A percentile compares a stretch with the other conserved stretches of the same genome.
Evolutionary conservation across 805 yeast genomes (phyloP).

Genomic region (Saccharomycopsis lassenensis): DNA sequence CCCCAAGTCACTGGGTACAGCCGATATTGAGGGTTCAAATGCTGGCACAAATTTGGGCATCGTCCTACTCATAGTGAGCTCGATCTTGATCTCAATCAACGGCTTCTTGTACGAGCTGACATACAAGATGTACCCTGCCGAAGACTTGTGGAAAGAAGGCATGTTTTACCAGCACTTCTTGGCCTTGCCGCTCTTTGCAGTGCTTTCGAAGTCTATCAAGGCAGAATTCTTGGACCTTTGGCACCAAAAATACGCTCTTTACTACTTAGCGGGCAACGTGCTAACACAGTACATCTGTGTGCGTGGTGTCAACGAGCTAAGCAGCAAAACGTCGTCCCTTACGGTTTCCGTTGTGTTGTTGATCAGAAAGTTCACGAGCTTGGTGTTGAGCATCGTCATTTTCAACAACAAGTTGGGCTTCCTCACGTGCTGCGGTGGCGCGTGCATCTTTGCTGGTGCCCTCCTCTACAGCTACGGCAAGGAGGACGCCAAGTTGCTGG

Average conservation of each 20-base stretch:
- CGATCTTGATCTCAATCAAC: slow-evolving; percentile 42
- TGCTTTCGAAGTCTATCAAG: slow-evolving; percentile 26
- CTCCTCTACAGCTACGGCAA: slow-evolving; percentile 28
- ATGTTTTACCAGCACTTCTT: slow-evolving; percentile 50
- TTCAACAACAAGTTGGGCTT: slow-evolving; percentile 36
- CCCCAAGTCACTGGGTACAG: background rate
- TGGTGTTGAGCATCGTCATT: slow-evolving; percentile 41
- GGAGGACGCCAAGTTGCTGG: background rate
- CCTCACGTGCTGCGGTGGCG: slow-evolving; percentile 36
- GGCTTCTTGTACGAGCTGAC: slow-evolving; percentile 48
- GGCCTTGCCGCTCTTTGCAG: slow-evolving; percentile 41
- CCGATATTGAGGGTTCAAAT: background rate
- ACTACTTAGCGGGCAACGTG: slow-evolving; percentile 31
- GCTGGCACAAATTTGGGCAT: slow-evolving; percentile 25
- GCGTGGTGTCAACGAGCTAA: slow-evolving; percentile 54
- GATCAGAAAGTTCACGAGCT: slow-evolving; percentile 49
- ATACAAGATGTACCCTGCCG: slow-evolving; percentile 20
- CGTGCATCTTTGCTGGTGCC: slow-evolving; percentile 46
- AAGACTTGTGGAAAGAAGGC: slow-evolving; percentile 47
- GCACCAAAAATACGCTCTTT: background rate
- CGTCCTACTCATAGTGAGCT: slow-evolving; percentile 33
- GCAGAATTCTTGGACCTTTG: background rate
- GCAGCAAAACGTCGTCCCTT: slow-evolving; percentile 47
- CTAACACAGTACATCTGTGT: slow-evolving; percentile 52
- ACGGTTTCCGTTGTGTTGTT: slow-evolving; percentile 52